Conservation (phyloP, 2,329 filamentous ascomycete species). For the Grosmannia serpens region DNA sequence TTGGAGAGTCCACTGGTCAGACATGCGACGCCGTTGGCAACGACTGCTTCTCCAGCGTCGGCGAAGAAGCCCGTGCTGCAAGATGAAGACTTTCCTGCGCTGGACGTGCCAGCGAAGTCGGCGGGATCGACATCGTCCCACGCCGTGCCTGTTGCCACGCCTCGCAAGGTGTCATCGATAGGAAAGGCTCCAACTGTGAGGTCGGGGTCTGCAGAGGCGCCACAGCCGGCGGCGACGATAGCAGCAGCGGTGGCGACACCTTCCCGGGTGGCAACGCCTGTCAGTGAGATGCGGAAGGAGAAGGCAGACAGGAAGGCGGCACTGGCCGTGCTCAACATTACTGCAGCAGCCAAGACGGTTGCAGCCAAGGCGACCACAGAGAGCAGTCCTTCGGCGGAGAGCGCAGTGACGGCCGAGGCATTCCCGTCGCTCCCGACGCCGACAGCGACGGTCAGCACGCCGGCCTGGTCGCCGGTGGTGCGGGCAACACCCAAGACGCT, state of each 20-base stretch:
- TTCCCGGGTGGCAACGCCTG: not conserved
- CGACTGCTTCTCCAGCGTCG: not conserved
- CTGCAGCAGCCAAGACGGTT: conserved; percentile 31
- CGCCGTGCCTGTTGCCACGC: conserved; percentile 18
- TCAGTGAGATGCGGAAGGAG: not conserved
- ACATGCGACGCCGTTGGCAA: not conserved
- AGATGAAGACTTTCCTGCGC: conserved; percentile 52
- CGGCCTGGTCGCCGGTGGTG: conserved; percentile 39
- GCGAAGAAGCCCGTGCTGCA: conserved; percentile 29
- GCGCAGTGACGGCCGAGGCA: conserved; percentile 19
- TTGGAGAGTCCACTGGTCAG: not conserved
- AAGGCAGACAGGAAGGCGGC: conserved; percentile 25
- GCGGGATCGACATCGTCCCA: conserved; percentile 18
- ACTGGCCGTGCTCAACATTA: conserved; percentile 35
- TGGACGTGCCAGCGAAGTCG: conserved; percentile 33
- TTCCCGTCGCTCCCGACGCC: conserved; percentile 41
- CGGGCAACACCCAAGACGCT: conserved; percentile 52
- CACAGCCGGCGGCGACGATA: conserved; percentile 15
- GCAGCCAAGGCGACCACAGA: conserved; percentile 16
- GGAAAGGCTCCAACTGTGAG: conserved; percentile 11
- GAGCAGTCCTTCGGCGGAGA: conserved; percentile 21
- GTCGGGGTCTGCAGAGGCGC: not conserved
- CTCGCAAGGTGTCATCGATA: conserved; percentile 4
- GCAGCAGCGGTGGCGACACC: conserved; percentile 8
- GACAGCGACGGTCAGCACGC: conserved; percentile 28